A percentile compares a stretch with the other conserved stretches of the same genome.
Evolutionary conservation across 352 stramenopile genomes (phyloP).

Genomic region (Phytophthora capsici): DNA sequence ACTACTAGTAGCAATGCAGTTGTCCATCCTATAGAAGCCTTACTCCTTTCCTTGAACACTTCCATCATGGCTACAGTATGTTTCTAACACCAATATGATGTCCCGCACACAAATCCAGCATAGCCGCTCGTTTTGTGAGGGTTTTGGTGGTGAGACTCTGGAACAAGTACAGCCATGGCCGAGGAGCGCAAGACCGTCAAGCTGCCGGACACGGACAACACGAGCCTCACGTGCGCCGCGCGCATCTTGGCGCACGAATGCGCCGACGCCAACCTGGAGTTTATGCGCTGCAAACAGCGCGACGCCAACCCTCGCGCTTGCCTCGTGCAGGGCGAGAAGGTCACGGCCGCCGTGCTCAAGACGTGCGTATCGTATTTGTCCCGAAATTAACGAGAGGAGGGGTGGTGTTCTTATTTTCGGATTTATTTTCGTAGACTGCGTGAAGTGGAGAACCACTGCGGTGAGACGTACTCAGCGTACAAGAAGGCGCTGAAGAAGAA

Average conservation of each 20-base stretch:
- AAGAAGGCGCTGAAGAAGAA: conserved; percentile 91
- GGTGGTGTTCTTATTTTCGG: conserved; percentile 4
- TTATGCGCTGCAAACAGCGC: conserved; percentile 88
- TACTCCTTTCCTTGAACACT: background rate
- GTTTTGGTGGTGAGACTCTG: conserved; percentile 40
- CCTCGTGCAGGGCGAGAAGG: conserved; percentile 86
- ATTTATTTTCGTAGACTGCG: conserved; percentile 56
- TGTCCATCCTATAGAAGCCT: conserved; percentile 20
- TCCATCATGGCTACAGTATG: conserved; percentile 13
- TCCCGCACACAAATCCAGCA: conserved; percentile 2
- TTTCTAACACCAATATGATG: background rate
- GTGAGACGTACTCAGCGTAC: conserved; percentile 88
- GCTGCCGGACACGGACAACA: conserved; percentile 87
- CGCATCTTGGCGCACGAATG: conserved; percentile 86
- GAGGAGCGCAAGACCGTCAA: conserved; percentile 59
- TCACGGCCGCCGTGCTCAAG: conserved; percentile 87
- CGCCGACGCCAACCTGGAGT: conserved; percentile 82
- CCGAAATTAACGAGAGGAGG: background rate
- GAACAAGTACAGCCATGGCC: conserved; percentile 30
- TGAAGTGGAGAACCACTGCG: conserved; percentile 83
- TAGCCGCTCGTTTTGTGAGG: conserved; percentile 34
- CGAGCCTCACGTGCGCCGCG: conserved; percentile 85
- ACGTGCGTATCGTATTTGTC: conserved; percentile 52
- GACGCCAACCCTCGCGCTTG: conserved; percentile 83
- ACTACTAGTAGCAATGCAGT: too few relatives aligned